phyloP scores from a whole-genome alignment of 805 yeast species.

The Metschnikowia bowlesiae region DNA sequence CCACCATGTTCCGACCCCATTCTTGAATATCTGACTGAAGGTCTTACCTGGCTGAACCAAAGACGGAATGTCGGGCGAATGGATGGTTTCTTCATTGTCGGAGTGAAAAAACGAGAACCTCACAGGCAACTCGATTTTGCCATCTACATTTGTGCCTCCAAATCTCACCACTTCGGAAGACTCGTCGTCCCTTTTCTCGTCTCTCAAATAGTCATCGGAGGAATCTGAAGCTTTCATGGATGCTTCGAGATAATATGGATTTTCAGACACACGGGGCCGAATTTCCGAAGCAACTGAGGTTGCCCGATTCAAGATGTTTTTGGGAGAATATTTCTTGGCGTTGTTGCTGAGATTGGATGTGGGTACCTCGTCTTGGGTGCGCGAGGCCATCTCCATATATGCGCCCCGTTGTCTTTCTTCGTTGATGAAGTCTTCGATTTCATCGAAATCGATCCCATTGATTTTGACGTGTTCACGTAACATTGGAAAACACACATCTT shows the following conservation, averaged over 20 bases:
- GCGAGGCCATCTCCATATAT: slow-evolving; percentile 17
- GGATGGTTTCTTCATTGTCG: slow-evolving; percentile 80
- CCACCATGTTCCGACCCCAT: slow-evolving; percentile 89
- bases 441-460: slow-evolving; percentile 87
- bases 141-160: slow-evolving; percentile 35
- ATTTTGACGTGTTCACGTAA: slow-evolving; percentile 53
- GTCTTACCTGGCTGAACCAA: slow-evolving; percentile 62
- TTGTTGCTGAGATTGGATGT: slow-evolving; percentile 38
- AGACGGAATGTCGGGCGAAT: slow-evolving; percentile 82
- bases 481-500: slow-evolving; percentile 97
- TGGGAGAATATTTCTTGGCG: slow-evolving; percentile 62
- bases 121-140: slow-evolving; percentile 50
- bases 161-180: slow-evolving; percentile 35
- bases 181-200: slow-evolving; percentile 19
- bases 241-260: neutral
- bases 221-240: slow-evolving; percentile 18
- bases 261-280: neutral
- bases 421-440: slow-evolving; percentile 74
- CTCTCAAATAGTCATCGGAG: slow-evolving; percentile 20
- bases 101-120: slow-evolving; percentile 81
- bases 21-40: slow-evolving; percentile 64
- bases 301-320: slow-evolving; percentile 23
- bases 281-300: neutral
- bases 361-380: slow-evolving; percentile 25
- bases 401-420: slow-evolving; percentile 50